phyloP scores from a whole-genome alignment of 306 rosid species.

The Prunus kanzakura region DNA sequence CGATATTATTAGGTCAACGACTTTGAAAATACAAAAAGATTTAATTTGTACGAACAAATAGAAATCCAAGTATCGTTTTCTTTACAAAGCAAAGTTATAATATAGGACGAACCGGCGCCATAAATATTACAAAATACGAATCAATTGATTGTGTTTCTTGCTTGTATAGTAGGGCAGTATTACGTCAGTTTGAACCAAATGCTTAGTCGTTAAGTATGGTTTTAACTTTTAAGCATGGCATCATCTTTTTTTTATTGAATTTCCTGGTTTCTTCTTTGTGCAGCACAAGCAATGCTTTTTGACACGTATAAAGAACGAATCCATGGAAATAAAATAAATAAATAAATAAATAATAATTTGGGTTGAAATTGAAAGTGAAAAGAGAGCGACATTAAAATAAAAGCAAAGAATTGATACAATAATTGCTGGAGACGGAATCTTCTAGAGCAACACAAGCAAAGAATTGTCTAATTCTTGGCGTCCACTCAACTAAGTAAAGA shows the following conservation, averaged over 20 bases:
- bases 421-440: slow-evolving; percentile 19
- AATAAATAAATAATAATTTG: not conserved
- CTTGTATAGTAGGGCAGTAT: not conserved
- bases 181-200: not conserved
- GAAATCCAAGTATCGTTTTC: not conserved
- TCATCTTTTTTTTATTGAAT: not conserved
- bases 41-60: no score
- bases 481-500: not conserved
- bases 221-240: not conserved
- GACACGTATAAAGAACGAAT: not conserved
- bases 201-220: not conserved
- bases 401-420: slow-evolving; percentile 3
- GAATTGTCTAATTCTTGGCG: not conserved
- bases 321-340: no score
- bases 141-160: not conserved
- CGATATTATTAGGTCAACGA: no score
- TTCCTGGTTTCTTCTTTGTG: not conserved
- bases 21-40: no score
- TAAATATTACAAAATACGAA: not conserved
- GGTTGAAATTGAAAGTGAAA: not conserved
- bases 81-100: not conserved
- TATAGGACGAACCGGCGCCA: not conserved
- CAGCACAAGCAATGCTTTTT: not conserved
- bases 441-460: slow-evolving; percentile 10
- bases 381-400: not conserved